Conservation (phyloP, 2,329 filamentous ascomycete species). For the Laburnicola sp. region DNA sequence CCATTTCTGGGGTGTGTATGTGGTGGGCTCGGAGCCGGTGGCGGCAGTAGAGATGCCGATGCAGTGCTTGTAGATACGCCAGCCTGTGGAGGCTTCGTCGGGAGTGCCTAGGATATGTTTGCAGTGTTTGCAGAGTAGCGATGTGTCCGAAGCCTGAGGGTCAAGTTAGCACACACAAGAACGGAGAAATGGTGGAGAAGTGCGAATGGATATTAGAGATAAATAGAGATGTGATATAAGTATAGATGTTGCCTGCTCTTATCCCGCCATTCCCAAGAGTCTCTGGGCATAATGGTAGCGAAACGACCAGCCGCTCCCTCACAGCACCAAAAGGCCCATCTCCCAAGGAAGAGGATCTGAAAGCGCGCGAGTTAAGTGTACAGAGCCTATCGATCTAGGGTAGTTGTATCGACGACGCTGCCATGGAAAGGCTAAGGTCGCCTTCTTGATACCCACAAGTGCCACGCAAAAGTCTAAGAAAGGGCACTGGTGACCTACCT, state of each 20-base stretch:
- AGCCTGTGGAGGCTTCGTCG: constrained; percentile 51
- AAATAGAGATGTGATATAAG: constrained; percentile 1
- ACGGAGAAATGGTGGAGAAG: not conserved
- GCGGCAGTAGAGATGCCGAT: constrained; percentile 33
- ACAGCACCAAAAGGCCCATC: constrained; percentile 34
- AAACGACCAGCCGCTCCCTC: constrained; percentile 38
- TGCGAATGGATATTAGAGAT: not conserved
- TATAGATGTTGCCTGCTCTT: constrained; percentile 35
- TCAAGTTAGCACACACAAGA: not conserved
- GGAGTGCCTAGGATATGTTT: constrained; percentile 43
- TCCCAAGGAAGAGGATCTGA: constrained; percentile 34
- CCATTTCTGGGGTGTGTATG: constrained; percentile 45
- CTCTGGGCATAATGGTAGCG: constrained; percentile 36
- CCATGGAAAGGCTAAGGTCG: constrained; percentile 53
- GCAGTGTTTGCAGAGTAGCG: constrained; percentile 47
- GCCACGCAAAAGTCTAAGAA: not conserved
- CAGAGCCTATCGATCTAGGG: constrained; percentile 53
- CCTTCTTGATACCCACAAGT: constrained; percentile 59
- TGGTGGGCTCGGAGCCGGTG: constrained; percentile 4
- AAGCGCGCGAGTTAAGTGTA: constrained; percentile 25
- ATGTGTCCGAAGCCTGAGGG: constrained; percentile 4
- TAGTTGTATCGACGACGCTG: constrained; percentile 62
- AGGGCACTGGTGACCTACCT: constrained; percentile 45
- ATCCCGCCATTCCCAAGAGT: constrained; percentile 40
- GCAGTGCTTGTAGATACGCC: constrained; percentile 56